A percentile compares a stretch with the other conserved stretches of the same genome.
Conservation (phyloP, 2,329 filamentous ascomycete genomes). For the Stagonosporopsis cucurbitacearum region DNA sequence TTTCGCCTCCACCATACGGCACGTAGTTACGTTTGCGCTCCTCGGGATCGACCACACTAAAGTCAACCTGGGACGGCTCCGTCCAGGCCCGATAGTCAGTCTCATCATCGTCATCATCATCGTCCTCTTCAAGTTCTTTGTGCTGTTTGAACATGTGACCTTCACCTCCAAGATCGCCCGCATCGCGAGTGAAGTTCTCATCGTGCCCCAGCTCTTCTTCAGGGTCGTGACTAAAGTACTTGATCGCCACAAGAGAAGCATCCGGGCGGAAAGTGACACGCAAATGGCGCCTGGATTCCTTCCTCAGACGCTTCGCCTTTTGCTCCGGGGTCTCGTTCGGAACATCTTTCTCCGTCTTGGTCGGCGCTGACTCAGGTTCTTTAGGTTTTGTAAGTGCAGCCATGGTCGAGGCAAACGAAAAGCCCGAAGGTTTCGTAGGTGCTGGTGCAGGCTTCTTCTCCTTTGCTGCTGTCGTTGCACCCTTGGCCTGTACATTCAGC, state of each 20-base stretch:
- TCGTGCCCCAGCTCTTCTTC: slow-evolving; percentile 73
- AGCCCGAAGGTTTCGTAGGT: slow-evolving; percentile 38
- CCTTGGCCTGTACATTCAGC: slow-evolving; percentile 34
- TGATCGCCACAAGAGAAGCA: slow-evolving; percentile 68
- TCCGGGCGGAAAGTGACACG: slow-evolving; percentile 75
- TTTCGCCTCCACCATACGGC: slow-evolving; percentile 54
- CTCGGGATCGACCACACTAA: slow-evolving; percentile 49
- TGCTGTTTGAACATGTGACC: slow-evolving; percentile 61
- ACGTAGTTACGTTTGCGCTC: slow-evolving; percentile 54
- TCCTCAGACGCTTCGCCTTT: slow-evolving; percentile 70
- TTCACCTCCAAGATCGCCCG: slow-evolving; percentile 73
- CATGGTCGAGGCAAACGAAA: slow-evolving; percentile 52
- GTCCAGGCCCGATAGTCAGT: slow-evolving; percentile 41
- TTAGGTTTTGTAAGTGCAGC: slow-evolving; percentile 60
- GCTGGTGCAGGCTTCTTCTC: slow-evolving; percentile 40
- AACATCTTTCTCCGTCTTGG: slow-evolving; percentile 60
- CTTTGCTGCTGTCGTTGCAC: slow-evolving; percentile 27
- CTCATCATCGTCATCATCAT: slow-evolving; percentile 65
- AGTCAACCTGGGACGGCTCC: slow-evolving; percentile 51
- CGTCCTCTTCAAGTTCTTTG: slow-evolving; percentile 69
- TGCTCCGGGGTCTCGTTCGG: slow-evolving; percentile 71
- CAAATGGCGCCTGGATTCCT: slow-evolving; percentile 73
- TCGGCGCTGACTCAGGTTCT: slow-evolving; percentile 53
- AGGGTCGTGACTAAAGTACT: slow-evolving; percentile 74
- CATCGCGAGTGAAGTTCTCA: slow-evolving; percentile 72